These are phyloP conservation scores for Chrysanthemum makinoi DNA, from an alignment of 129 eudicot genomes.

Conservation along the genomic window DNA sequence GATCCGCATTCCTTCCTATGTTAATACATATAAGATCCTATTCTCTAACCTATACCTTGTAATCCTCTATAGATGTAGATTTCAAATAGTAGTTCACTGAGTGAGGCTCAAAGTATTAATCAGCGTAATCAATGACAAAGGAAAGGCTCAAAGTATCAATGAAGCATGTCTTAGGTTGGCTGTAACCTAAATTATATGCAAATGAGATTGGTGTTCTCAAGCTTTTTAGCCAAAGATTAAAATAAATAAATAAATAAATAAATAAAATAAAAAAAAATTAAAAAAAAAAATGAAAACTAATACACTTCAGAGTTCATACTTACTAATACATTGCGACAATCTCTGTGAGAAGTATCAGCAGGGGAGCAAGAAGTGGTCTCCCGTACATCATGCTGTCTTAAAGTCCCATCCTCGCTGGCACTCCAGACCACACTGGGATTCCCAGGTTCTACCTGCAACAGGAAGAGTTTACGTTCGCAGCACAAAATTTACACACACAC, in stretches of 20 bases:
- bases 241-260: neutral
- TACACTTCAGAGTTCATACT: conserved; percentile 32
- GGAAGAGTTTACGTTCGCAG: neutral
- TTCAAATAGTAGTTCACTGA: too few species aligned
- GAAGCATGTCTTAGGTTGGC: neutral
- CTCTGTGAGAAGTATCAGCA: conserved; percentile 70
- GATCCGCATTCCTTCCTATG: too few species aligned
- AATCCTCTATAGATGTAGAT: too few species aligned
- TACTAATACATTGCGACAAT: conserved; percentile 87
- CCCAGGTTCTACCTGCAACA: conserved; percentile 84
- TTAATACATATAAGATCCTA: too few species aligned
- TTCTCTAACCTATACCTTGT: too few species aligned
- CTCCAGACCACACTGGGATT: conserved; percentile 97
- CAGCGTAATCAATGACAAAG: neutral
- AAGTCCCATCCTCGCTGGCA: conserved; percentile 98
- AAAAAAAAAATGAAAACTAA: neutral
- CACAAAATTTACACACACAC: neutral
- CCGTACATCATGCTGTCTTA: conserved; percentile 96
- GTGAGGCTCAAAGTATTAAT: neutral
- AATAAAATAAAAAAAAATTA: too few species aligned
- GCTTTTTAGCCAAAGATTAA: neutral
- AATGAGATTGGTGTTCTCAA: neutral
- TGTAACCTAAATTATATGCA: neutral
- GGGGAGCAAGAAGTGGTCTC: conserved; percentile 91
- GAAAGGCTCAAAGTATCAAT: neutral